Percentiles rank a stretch among this genome's conserved stretches.
These are phyloP conservation scores for Corchorus olitorius DNA, from an alignment of 345 rosid species.

Conservation along the genomic window DNA sequence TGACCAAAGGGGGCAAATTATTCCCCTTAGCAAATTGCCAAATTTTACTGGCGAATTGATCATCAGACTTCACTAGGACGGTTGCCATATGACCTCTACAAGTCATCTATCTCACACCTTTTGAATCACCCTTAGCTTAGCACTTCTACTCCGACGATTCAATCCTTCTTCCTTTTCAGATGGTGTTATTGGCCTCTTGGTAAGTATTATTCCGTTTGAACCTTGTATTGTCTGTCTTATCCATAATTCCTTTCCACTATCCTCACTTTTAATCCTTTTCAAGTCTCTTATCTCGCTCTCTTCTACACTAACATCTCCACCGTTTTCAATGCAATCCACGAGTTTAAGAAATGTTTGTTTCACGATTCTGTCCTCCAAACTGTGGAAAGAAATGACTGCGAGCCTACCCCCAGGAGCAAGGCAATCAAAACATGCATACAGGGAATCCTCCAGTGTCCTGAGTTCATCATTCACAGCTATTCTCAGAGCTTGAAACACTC, in stretches of 20 bases:
- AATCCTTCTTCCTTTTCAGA: conserved; percentile 77
- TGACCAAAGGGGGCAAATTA: too few relatives aligned
- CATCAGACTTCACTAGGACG: neutral
- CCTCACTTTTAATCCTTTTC: conserved; percentile 25
- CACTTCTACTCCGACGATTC: conserved; percentile 81
- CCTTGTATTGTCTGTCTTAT: conserved; percentile 63
- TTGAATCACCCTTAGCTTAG: conserved; percentile 86
- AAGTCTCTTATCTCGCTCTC: conserved; percentile 24
- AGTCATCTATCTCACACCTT: conserved; percentile 32
- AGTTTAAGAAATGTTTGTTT: conserved; percentile 87
- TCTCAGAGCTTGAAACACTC: conserved; percentile 90
- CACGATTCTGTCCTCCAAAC: conserved; percentile 92
- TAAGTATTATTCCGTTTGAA: conserved; percentile 64
- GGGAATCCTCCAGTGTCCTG: conserved; percentile 66
- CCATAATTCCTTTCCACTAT: conserved; percentile 52
- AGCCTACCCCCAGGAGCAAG: conserved; percentile 90
- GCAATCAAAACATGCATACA: conserved; percentile 65
- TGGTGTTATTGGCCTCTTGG: conserved; percentile 90
- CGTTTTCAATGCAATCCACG: conserved; percentile 35
- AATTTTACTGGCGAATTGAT: neutral
- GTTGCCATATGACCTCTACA: neutral
- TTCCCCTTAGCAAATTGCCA: too few relatives aligned
- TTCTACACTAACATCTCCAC: conserved; percentile 23
- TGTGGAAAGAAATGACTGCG: conserved; percentile 92
- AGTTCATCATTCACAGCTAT: conserved; percentile 97